phyloP scores from a whole-genome alignment of 2,329 filamentous ascomycete genomes.

The Davidsoniella neocaledoniae region DNA sequence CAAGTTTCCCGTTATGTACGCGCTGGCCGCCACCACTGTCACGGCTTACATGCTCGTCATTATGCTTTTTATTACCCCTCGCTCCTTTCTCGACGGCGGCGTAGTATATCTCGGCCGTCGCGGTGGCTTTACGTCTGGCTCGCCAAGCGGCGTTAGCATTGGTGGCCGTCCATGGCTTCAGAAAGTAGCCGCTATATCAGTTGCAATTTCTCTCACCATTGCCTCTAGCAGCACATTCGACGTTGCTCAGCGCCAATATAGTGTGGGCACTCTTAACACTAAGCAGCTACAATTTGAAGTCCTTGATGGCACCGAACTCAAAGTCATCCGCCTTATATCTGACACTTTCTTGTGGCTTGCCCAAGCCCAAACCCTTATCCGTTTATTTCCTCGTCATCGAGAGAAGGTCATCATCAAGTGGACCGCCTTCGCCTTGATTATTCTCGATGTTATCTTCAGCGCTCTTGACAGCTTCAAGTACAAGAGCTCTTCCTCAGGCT shows the following conservation, averaged over 20 bases:
- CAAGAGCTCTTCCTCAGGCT: slow-evolving; percentile 31
- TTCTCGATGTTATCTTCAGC: slow-evolving; percentile 78
- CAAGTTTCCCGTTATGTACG: slow-evolving; percentile 82
- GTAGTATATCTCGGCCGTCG: slow-evolving; percentile 64
- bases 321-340: slow-evolving; percentile 80
- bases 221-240: slow-evolving; percentile 82
- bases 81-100: slow-evolving; percentile 78
- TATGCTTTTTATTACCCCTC: slow-evolving; percentile 86
- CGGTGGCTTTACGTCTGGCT: slow-evolving; percentile 74
- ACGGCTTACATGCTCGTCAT: slow-evolving; percentile 85
- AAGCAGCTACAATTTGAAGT: slow-evolving; percentile 59
- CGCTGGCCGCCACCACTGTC: slow-evolving; percentile 78
- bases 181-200: slow-evolving; percentile 57
- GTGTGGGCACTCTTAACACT: slow-evolving; percentile 64
- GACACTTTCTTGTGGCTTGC: slow-evolving; percentile 95
- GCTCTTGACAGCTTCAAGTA: slow-evolving; percentile 73
- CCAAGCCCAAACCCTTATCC: slow-evolving; percentile 90
- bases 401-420: slow-evolving; percentile 99
- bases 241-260: slow-evolving; percentile 69
- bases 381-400: slow-evolving; percentile 85
- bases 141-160: slow-evolving; percentile 63
- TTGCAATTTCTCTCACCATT: slow-evolving; percentile 76
- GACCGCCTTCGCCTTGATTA: slow-evolving; percentile 87
- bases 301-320: slow-evolving; percentile 69
- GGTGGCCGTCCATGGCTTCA: slow-evolving; percentile 90